These are phyloP conservation scores for Geotrichum carabidarum DNA, from an alignment of 1,139 yeast species.

Conservation along the genomic window DNA sequence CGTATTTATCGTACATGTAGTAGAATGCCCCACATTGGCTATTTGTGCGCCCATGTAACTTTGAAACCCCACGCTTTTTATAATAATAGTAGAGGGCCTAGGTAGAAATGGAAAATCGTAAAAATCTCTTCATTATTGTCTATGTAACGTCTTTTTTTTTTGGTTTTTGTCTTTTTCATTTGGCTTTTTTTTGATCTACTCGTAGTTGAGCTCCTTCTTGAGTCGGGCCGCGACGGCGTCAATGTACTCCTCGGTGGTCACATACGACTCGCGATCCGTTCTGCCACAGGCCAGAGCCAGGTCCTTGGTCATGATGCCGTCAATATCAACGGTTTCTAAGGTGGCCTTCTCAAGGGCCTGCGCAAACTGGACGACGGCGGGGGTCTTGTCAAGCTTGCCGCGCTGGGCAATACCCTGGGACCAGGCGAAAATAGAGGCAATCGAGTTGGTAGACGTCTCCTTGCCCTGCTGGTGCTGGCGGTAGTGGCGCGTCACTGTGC, in stretches of 20 bases:
- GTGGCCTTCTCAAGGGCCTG: conserved; percentile 74
- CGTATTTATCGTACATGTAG: too few species aligned
- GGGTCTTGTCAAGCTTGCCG: conserved; percentile 81
- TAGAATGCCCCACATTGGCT: too few species aligned
- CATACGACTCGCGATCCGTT: conserved; percentile 73
- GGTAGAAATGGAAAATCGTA: too few species aligned
- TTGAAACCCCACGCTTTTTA: too few species aligned
- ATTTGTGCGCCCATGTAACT: too few species aligned
- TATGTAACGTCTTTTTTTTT: too few species aligned
- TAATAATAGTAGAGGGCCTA: too few species aligned
- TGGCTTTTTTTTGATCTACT: too few species aligned
- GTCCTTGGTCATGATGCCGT: conserved; percentile 92
- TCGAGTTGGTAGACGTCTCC: conserved; percentile 96
- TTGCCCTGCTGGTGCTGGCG: conserved; percentile 93
- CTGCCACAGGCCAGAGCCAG: conserved; percentile 83
- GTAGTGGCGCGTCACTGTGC: conserved; percentile 94
- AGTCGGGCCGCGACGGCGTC: conserved; percentile 66
- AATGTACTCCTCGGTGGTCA: conserved; percentile 84
- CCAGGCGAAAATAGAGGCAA: conserved; percentile 98
- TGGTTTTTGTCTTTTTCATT: too few species aligned
- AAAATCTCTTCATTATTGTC: too few species aligned
- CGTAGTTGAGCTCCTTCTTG: conserved; percentile 31
- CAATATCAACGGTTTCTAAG: conserved; percentile 76
- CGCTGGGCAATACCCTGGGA: conserved; percentile 87
- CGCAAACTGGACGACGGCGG: conserved; percentile 77